A percentile compares a stretch with the other conserved stretches of the same genome.
Conservation (phyloP, 208 protist genomes). For the Trypanosoma caninum region DNA sequence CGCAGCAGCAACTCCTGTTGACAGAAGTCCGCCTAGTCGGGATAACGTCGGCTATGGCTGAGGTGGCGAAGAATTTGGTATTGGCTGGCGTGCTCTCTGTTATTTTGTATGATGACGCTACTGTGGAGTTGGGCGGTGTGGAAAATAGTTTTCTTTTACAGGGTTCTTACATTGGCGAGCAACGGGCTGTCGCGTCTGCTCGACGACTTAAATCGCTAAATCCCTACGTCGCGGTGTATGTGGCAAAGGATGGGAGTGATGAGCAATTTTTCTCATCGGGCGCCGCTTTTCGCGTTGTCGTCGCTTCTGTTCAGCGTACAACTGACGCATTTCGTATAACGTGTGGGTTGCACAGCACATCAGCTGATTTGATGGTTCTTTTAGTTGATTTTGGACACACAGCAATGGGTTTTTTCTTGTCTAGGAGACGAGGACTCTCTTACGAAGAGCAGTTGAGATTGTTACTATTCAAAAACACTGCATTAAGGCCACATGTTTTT, state of each 20-base stretch:
- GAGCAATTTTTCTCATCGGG: too few relatives aligned
- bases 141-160: slow-evolving; percentile 66
- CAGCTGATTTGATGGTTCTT: slow-evolving; percentile 20
- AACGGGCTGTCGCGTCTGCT: slow-evolving; percentile 11
- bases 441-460: slow-evolving; percentile 16
- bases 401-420: slow-evolving; percentile 20
- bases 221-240: slow-evolving; percentile 16
- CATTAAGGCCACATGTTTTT: slow-evolving; percentile 5
- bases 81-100: slow-evolving; percentile 84
- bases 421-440: not conserved
- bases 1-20: slow-evolving; percentile 80
- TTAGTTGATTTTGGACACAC: slow-evolving; percentile 9
- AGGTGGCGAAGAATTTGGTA: slow-evolving; percentile 90
- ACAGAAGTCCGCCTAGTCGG: slow-evolving; percentile 58
- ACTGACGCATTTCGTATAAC: slow-evolving; percentile 3
- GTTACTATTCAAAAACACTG: slow-evolving; percentile 9
- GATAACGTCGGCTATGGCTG: slow-evolving; percentile 50
- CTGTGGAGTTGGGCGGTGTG: slow-evolving; percentile 24
- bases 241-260: not conserved
- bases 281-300: not conserved
- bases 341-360: not conserved
- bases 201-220: slow-evolving; percentile 19
- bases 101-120: slow-evolving; percentile 33
- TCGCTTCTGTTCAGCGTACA: not conserved
- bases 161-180: slow-evolving; percentile 4